These are phyloP conservation scores for Rubia tinctorum DNA, from an alignment of 305 asterid genomes.

Conservation along the genomic window DNA sequence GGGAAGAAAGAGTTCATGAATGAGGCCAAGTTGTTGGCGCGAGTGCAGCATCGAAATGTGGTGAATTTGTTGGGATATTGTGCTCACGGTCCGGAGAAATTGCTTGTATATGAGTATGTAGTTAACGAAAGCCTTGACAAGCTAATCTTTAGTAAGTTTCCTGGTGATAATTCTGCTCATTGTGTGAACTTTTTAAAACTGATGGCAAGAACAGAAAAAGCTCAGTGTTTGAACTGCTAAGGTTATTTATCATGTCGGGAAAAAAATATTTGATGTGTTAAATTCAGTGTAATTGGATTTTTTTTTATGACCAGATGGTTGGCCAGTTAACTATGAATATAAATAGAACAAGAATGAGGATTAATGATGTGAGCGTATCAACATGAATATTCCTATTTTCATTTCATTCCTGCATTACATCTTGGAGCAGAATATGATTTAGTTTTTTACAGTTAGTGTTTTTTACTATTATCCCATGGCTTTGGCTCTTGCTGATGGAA, in stretches of 20 bases:
- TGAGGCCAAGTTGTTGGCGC: slow-evolving; percentile 82
- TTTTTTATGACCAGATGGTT: neutral
- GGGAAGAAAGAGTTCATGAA: slow-evolving; percentile 80
- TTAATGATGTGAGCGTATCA: no score
- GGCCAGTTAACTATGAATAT: neutral
- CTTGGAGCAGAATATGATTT: neutral
- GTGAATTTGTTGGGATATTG: slow-evolving; percentile 91
- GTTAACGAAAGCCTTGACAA: slow-evolving; percentile 90
- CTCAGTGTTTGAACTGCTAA: neutral
- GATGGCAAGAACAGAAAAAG: neutral
- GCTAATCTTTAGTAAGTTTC: slow-evolving; percentile 78
- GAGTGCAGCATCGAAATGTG: slow-evolving; percentile 89
- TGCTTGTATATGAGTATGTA: slow-evolving; percentile 87
- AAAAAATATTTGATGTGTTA: neutral
- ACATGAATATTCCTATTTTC: neutral
- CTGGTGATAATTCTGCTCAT: neutral
- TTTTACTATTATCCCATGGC: neutral
- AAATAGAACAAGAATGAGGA: neutral
- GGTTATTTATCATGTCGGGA: neutral
- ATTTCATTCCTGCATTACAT: neutral
- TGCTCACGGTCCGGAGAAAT: slow-evolving; percentile 55
- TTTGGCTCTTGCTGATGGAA: neutral
- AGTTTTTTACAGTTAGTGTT: neutral
- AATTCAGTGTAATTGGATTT: neutral
- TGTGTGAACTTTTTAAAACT: neutral